These are phyloP conservation scores for Globisporangium alternatum DNA, from an alignment of 352 stramenopile genomes.

Conservation along the genomic window DNA sequence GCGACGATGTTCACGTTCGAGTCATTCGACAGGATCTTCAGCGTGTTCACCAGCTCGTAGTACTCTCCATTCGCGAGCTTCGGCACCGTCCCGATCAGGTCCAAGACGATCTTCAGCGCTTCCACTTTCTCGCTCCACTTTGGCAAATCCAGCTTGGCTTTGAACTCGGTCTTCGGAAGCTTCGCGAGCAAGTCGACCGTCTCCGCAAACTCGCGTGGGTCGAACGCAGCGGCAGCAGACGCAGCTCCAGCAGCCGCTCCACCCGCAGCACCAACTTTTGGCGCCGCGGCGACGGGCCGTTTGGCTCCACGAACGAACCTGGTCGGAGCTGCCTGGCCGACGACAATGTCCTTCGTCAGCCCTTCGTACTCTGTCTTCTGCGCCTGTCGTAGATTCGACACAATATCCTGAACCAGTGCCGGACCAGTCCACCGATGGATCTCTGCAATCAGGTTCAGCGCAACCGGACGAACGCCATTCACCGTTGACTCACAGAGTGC, in stretches of 20 bases:
- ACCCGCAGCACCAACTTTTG: conserved; percentile 4
- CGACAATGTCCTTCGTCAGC: conserved; percentile 67
- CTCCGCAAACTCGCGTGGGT: conserved; percentile 83
- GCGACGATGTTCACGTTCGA: conserved; percentile 88
- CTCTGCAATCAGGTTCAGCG: conserved; percentile 76
- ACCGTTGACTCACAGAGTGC: conserved; percentile 78
- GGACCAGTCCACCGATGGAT: conserved; percentile 82
- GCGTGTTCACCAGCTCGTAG: conserved; percentile 80
- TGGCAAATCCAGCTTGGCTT: conserved; percentile 58
- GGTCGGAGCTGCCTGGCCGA: conserved; percentile 61
- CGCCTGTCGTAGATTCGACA: conserved; percentile 71
- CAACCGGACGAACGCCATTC: conserved; percentile 75
- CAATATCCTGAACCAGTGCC: conserved; percentile 72
- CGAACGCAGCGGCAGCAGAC: conserved; percentile 30
- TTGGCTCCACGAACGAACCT: conserved; percentile 73
- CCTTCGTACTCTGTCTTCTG: conserved; percentile 84
- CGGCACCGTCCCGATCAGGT: conserved; percentile 73
- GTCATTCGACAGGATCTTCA: conserved; percentile 79
- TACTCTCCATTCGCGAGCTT: conserved; percentile 87
- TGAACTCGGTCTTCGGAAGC: conserved; percentile 78
- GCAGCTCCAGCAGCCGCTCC: conserved; percentile 13
- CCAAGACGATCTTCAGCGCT: conserved; percentile 82
- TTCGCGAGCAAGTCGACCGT: conserved; percentile 83
- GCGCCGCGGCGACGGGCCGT: conserved; percentile 19
- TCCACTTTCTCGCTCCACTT: conserved; percentile 90